phyloP scores from a whole-genome alignment of 805 yeast species.

The Zygosaccharomyces lentus region DNA sequence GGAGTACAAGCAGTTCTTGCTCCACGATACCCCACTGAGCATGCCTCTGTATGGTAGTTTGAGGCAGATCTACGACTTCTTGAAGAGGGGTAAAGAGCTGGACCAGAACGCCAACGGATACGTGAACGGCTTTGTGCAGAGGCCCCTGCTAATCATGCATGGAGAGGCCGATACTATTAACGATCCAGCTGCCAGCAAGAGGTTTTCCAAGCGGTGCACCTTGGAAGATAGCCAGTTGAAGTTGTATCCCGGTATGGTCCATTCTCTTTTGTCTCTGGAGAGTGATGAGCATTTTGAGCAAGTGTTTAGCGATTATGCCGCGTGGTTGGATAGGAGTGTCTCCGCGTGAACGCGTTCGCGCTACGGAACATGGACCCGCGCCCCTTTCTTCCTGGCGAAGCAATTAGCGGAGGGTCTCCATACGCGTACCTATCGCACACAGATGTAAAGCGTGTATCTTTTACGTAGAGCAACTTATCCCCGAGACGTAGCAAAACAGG shows the following conservation, averaged over 20 bases:
- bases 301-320: slow-evolving; percentile 38
- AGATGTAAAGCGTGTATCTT: too few relatives aligned
- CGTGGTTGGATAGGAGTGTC: slow-evolving; percentile 35
- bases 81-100: slow-evolving; percentile 55
- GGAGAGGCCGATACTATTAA: slow-evolving; percentile 63
- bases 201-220: slow-evolving; percentile 38
- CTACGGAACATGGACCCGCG: not conserved
- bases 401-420: not conserved
- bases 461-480: too few relatives aligned
- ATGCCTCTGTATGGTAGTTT: slow-evolving; percentile 52
- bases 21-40: slow-evolving; percentile 38
- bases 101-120: slow-evolving; percentile 36
- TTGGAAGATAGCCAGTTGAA: slow-evolving; percentile 23
- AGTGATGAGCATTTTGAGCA: slow-evolving; percentile 38
- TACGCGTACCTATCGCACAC: not conserved
- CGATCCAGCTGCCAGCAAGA: slow-evolving; percentile 44
- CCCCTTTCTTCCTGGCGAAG: not conserved
- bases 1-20: slow-evolving; percentile 44
- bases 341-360: not conserved
- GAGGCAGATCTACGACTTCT: slow-evolving; percentile 54
- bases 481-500: too few relatives aligned
- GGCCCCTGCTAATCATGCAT: slow-evolving; percentile 55
- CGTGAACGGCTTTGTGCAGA: slow-evolving; percentile 29
- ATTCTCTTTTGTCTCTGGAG: slow-evolving; percentile 48
- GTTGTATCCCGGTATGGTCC: slow-evolving; percentile 28